Evolutionary conservation across 1,284 basidiomycete species (phyloP), one percentile per base, ranked within the genome.

Genomic region (Pseudozyma flocculosa): DNA sequence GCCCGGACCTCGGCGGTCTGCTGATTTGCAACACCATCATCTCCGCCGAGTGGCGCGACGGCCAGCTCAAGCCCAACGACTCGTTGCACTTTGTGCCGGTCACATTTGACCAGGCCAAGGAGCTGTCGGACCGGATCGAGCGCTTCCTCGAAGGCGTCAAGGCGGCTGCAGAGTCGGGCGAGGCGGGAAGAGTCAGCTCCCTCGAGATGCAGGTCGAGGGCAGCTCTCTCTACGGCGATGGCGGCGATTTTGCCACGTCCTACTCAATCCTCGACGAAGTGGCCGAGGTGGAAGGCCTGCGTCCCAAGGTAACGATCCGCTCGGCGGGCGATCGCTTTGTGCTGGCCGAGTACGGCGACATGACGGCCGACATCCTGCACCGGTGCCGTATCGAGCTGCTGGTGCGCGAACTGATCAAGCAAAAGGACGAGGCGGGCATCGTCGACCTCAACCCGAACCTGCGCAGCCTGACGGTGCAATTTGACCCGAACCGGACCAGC

Each of bases 41-140:
- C 1, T 80, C 80, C 4, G 80, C 80, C 2, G 77, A 79, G 37
- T 87, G 85, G 84, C 86, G 86, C 60, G 56, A 86, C 1, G 86
- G 86, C 0, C 86, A 87, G 68, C 62, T 87, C 22, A 79, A 80
- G 26, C 82, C 85, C 1, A 85, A 84, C 24, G 79, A 76, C 46
- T 82, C 80, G 0, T 70, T 87, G 0, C 78, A 78, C 34, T 86
- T 87, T 68, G 76, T 78, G 48, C 79, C 82, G 11, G 73, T 86
- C 14, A 76, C 80, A 1, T 83, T 82, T 79, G 64, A 72, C 0
- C 73, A 80, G 14, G 79, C 84, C 1, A 50, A 68, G 29, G 52
- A 72, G n/a, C 48, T 68, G 1, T 67, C 67, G 3, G 68, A 73
- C 18, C 54, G 24, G 21, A 40, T 32, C 18, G 39, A 44, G 4